These are phyloP conservation scores for Casuarina cunninghamiana DNA, from an alignment of 306 rosid species.

Conservation along the genomic window DNA sequence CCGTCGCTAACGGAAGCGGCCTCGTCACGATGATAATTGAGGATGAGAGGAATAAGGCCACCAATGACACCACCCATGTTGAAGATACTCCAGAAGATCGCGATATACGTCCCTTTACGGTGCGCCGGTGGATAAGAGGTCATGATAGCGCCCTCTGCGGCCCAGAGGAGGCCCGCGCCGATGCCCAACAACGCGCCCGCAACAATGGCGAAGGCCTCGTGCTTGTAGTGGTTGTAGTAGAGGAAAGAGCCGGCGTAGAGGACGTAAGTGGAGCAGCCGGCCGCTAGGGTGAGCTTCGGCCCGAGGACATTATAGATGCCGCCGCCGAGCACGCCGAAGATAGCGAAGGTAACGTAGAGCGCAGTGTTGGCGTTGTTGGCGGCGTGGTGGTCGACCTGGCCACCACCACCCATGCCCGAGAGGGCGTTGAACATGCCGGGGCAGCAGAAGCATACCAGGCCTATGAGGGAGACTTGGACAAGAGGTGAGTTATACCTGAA, in stretches of 20 bases:
- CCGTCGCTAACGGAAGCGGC: slow-evolving; percentile 79
- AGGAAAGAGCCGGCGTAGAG: slow-evolving; percentile 89
- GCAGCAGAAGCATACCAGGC: slow-evolving; percentile 86
- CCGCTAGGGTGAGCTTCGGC: slow-evolving; percentile 73
- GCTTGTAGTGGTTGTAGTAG: slow-evolving; percentile 74
- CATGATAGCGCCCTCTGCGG: slow-evolving; percentile 88
- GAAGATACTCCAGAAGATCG: slow-evolving; percentile 90
- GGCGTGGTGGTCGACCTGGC: slow-evolving; percentile 71
- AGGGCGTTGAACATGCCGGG: slow-evolving; percentile 98
- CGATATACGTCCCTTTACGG: slow-evolving; percentile 79
- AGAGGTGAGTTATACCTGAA: slow-evolving; percentile 77
- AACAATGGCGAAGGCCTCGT: slow-evolving; percentile 56
- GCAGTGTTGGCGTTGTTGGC: slow-evolving; percentile 85
- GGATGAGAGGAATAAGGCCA: slow-evolving; percentile 70
- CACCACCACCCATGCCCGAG: slow-evolving; percentile 91
- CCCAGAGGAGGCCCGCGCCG: slow-evolving; percentile 92
- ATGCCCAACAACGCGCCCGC: slow-evolving; percentile 73
- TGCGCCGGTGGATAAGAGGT: slow-evolving; percentile 80
- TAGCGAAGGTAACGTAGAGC: slow-evolving; percentile 68
- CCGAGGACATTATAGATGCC: slow-evolving; percentile 96
- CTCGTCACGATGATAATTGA: slow-evolving; percentile 49
- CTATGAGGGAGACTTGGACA: slow-evolving; percentile 58
- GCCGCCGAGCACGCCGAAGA: slow-evolving; percentile 87
- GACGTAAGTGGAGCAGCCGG: slow-evolving; percentile 70
- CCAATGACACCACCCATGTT: slow-evolving; percentile 95